Conservation (phyloP, 1,284 basidiomycete genomes). For the Leccinum fuscescens region DNA sequence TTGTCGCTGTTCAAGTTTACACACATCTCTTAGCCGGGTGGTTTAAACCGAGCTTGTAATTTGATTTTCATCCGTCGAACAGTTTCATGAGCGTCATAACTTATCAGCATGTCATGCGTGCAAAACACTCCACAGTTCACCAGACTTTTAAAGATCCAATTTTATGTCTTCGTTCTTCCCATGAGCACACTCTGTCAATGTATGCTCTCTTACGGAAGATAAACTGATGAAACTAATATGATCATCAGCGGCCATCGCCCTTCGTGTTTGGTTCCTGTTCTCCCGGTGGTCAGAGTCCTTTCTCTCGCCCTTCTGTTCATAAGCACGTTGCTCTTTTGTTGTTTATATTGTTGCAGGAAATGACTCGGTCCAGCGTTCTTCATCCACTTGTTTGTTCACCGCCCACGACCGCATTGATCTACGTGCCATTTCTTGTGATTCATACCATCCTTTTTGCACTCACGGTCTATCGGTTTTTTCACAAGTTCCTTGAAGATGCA, state of each 20-base stretch:
- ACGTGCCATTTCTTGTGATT: constrained; percentile 8
- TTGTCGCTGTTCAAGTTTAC: neutral
- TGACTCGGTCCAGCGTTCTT: neutral
- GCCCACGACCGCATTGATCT: constrained; percentile 5
- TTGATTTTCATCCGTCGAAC: neutral
- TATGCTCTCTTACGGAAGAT: neutral
- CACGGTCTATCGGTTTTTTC: constrained; percentile 12
- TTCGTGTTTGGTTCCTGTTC: constrained; percentile 17
- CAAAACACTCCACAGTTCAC: neutral
- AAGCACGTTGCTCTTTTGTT: neutral
- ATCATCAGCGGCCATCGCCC: constrained; percentile 7
- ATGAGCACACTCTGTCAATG: constrained; percentile 13
- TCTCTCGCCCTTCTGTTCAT: constrained; percentile 3
- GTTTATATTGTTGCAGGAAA: neutral
- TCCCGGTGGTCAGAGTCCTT: constrained; percentile 1
- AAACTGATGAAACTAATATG: neutral
- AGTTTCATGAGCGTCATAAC: neutral
- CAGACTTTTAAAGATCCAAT: neutral
- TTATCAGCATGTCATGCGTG: neutral
- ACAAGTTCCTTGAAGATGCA: constrained; percentile 6
- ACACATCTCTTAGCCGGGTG: neutral
- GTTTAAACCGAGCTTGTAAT: neutral
- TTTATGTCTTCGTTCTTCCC: constrained; percentile 9
- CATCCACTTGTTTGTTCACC: neutral
- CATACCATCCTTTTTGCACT: constrained; percentile 10